Evolutionary conservation across 169 alveolate genomes (phyloP), one percentile per base, ranked within the genome.

Genomic region (Eimeria praecox): DNA sequence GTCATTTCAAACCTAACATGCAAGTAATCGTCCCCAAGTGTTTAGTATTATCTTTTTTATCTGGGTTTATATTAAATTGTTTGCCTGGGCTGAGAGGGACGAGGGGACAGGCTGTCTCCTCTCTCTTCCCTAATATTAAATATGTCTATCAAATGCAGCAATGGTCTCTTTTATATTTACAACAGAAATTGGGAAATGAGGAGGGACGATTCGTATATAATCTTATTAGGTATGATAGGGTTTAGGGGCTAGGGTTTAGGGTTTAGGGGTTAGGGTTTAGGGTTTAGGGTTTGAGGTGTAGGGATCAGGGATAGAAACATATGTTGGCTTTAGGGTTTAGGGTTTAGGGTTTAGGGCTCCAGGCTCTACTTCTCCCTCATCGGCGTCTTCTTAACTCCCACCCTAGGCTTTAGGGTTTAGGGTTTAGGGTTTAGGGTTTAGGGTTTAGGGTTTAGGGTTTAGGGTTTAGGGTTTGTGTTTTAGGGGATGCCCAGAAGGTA

Each of bases 401-500:
- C n/a, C n/a, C n/a, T n/a, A n/a, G n/a, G n/a, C n/a, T 49, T 49
- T 49, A 49, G 77, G 77, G 77, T 24, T 66, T 49, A 49, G 56
- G 56, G 56, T 64, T n/a, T 64, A 64, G 75, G 75, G 75, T 64
- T 64, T 64, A 64, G 75, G 75, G 75, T 64, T 64, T 64, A 64
- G 75, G 75, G 75, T 64, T 64, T 64, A 64, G 75, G 75, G 75
- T 64, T 64, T 64, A 64, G 75, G 75, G 75, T 64, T 64, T 64
- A 64, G 75, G 75, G 75, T 64, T 64, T 38, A 38, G 83, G 42
- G 5, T 20, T 73, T 66, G 20, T 3, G 54, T 30, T 40, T 66
- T 86, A 89, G 95, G 27, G 95, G 95, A 42, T 52, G 77, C 52
- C 78, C 77, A 18, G 95, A 89, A 30, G 95, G 95, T 52, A 78